Evolutionary conservation across 306 rosid genomes (phyloP), one percentile per base, ranked within the genome.

Genomic region (Begonia loranthoides): DNA sequence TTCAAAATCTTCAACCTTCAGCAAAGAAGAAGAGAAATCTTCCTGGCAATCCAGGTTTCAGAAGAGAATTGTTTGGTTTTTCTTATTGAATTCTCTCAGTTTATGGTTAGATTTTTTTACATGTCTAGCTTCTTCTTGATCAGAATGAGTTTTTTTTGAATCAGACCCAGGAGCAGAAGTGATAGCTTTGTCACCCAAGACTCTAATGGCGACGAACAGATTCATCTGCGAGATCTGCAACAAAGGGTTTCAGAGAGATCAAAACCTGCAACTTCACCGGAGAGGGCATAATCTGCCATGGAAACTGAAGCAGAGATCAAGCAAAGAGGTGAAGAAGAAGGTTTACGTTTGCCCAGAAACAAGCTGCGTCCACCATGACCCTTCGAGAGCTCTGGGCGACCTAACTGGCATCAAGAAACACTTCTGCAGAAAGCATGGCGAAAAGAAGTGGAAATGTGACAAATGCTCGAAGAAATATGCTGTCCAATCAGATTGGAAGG

Each of bases 21-120:
- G 19, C 34, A 0, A 92, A 92, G 78, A 86, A 70, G 73, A 92
- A 83, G 69, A 84, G 96, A 65, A 92, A 83, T 73, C 95, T 86
- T 10, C 96, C 99, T 1, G 99, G 99, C 13, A 86, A 92, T 72
- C 99, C 99, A 73, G 99, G 99, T 90, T 19, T 49, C 19, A 28
- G 9, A 28, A 28, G 7, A 28, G 36, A 28, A 28, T 28, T 28
- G 36, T 4, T 28, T 28, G 36, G 5, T 4, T 28, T 28, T 28
- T 28, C n/a, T n/a, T 5, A 28, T 28, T 5, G 11, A 49, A 44
- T 11, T 44, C 48, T 44, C 48, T 44, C 14, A 11, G 10, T 41
- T 41, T 2, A 13, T 13, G 2, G 13, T 44, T 44, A 6, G 15
- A 44, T 28, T 5, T 7, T 5, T 28, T 28, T 28, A 0, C 36